Base-by-base conservation (phyloP, 306 rosid genomes). In the Macrotyloma uniflorum region DNA sequence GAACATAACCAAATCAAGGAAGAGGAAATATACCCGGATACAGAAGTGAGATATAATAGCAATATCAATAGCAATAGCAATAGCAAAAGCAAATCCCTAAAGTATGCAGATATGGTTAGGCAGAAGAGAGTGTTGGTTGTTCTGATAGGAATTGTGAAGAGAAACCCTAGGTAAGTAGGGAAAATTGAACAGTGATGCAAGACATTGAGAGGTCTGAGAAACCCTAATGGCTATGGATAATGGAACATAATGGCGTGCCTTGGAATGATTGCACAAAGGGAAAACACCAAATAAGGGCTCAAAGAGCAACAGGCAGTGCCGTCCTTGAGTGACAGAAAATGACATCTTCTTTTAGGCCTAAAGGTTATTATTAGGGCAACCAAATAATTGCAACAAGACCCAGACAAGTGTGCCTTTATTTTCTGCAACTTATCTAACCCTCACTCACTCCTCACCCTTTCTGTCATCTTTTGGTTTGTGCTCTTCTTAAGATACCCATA, bases 341-440 rank as follows among this genome's bases (percentile, higher is more conserved):
- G 24, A 67, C 79, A 33, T 23, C 49, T 40, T 78, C 67, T 74
- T 74, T 80, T 70, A 70, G 75, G 70, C 58, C 66, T 49, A 53
- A 76, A 51, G 51, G 43, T 68, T 74, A 79, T 74, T 75, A 54
- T 70, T 84, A 75, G 87, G 81, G 76, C 82, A 75, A 24, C 22
- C 24, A 55, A 75, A 69, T 79, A 59, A 68, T 40, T 43, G 78
- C 74, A 23, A 11, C 26, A 53, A 53, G 59, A 19, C 59, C 59
- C 28, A 53, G 15, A 61, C 81, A 51, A 49, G 28, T 70, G 28
- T 70, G 1, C 18, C 28, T 67, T 67, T 69, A 65, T 11, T 54
- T 46, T 15, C 53, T 18, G 11, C 22, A 47, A 12, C 74, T 50
- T 13, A 36, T 20, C 46, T 4, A 22, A 42, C 16, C 24, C 30